Evolutionary conservation across 805 yeast genomes (phyloP), one percentile per base, ranked within the genome.

Genomic region (Lipomyces kockii): DNA sequence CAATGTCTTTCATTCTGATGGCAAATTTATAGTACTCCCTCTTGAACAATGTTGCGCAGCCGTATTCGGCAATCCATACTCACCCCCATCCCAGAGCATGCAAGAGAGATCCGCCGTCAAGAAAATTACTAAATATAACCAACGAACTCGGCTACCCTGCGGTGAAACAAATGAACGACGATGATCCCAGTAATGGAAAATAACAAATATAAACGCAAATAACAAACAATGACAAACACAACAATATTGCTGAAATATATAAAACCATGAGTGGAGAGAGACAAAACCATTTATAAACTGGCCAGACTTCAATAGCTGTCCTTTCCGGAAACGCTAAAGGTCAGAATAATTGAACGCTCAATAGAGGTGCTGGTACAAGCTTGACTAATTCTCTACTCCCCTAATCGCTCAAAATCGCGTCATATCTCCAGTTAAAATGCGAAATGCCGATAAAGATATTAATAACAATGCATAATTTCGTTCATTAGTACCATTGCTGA

Each of bases 401-500:
- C 22, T n/a, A 17, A 17, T 43, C 8, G 22, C 49, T 17, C 9
- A 17, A 17, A 17, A 17, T 43, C 22, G 49, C 49, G 49, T 43
- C 22, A 17, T n/a, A 43, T 43, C 20, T 43, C 49, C 49, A 43
- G 49, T 17, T 43, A 43, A 29, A 17, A 43, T 43, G 49, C 49
- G 22, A 43, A 17, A 6, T 43, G 49, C 49, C 34, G 29, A 22
- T 27, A 32, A 32, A 32, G 7, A 20, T 32, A 17, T 32, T 27
- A 20, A 32, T 27, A 8, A 29, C n/a, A 8, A 56, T 29, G 14
- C 32, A 20, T 32, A 0, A 37, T 22, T 7, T 34, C 49, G 35
- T 32, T 35, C 51, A 51, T 53, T 67, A 67, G 53, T 67, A 67
- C 71, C 71, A 67, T 63, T 67, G 71, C 58, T 67, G 71, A 11